A percentile compares a stretch with the other conserved stretches of the same genome.
These are phyloP conservation scores for Hypsizygus marmoreus DNA, from an alignment of 768 basidiomycete genomes.

Conservation along the genomic window DNA sequence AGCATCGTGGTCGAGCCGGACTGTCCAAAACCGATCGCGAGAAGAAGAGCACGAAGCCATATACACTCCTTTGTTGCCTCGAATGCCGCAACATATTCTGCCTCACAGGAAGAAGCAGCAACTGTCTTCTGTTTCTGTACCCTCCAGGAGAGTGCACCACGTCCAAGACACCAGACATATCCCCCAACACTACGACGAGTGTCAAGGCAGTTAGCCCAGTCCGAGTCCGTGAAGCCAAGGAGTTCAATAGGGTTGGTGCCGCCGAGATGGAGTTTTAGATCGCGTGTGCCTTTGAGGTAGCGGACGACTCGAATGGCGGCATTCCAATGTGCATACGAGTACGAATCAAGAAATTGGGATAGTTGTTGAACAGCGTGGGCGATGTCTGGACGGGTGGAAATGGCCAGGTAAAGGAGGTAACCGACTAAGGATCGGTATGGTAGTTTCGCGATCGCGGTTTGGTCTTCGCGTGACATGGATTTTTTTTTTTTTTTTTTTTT, in stretches of 20 bases:
- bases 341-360: conserved; percentile 30
- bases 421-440: conserved; percentile 16
- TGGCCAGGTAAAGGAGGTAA: conserved; percentile 18
- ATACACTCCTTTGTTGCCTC: conserved; percentile 21
- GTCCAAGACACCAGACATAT: conserved; percentile 23
- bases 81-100: conserved; percentile 40
- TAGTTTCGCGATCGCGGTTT: neutral
- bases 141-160: conserved; percentile 19
- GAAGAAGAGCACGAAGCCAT: conserved; percentile 17
- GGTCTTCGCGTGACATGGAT: neutral
- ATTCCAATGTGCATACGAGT: conserved; percentile 24
- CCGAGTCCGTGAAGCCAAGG: conserved; percentile 24
- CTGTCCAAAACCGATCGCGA: conserved; percentile 11
- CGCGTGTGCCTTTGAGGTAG: conserved; percentile 13
- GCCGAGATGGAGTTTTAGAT: conserved; percentile 1
- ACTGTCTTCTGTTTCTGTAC: conserved; percentile 11
- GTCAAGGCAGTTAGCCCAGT: conserved; percentile 26
- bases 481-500: no score
- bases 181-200: conserved; percentile 23
- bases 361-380: conserved; percentile 24
- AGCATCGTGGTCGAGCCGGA: conserved; percentile 11
- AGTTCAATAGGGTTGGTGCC: conserved; percentile 16
- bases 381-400: conserved; percentile 27
- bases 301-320: conserved; percentile 20
- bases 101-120: conserved; percentile 28